A percentile compares a stretch with the other conserved stretches of the same genome.
Conservation (phyloP, 768 basidiomycete species). For the Phlebiopsis flavidoalba region DNA sequence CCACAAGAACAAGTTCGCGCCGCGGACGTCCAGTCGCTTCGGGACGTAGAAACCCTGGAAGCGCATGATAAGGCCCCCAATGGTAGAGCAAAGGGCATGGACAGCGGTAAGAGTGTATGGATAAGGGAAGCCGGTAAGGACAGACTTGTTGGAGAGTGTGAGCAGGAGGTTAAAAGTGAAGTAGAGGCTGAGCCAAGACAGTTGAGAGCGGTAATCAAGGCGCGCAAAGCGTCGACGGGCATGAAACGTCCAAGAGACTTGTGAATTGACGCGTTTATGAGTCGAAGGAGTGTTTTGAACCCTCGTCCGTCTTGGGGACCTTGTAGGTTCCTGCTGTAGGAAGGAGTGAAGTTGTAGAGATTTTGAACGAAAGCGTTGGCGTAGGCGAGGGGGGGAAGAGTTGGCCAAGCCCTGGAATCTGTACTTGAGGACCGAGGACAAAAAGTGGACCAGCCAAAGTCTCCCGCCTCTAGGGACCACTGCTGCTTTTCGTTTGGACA, state of each 20-base stretch:
- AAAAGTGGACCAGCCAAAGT: neutral
- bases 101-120: constrained; percentile 93
- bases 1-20: constrained; percentile 60
- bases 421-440: neutral
- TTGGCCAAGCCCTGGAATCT: neutral
- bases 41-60: constrained; percentile 54
- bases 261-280: neutral
- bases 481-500: neutral
- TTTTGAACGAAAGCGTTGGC: constrained; percentile 7
- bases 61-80: constrained; percentile 71
- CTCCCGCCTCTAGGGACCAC: neutral
- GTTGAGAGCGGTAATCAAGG: constrained; percentile 15
- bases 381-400: constrained; percentile 6
- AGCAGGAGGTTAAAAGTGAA: constrained; percentile 88
- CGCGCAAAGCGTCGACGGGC: neutral
- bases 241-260: neutral
- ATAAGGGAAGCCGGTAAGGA: constrained; percentile 90
- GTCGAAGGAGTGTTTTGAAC: neutral
- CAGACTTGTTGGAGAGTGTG: constrained; percentile 92
- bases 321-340: neutral
- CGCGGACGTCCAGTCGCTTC: constrained; percentile 41
- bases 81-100: constrained; percentile 80
- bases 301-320: neutral
- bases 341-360: neutral
- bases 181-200: constrained; percentile 74